Base-by-base conservation (phyloP, 1,284 basidiomycete genomes). In the Malassezia psittaci region DNA sequence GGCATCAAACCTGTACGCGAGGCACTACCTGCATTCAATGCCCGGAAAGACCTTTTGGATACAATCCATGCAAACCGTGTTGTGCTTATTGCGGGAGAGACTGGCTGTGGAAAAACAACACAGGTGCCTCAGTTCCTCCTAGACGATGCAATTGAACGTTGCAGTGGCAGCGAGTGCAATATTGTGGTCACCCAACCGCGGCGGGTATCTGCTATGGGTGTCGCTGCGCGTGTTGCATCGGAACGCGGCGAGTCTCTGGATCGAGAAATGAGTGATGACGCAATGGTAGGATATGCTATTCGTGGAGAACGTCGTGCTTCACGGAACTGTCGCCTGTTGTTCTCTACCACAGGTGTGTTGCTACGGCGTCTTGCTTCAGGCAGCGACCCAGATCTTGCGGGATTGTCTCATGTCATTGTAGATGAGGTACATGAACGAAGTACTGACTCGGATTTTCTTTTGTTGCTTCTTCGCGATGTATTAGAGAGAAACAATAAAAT, bases 361-460 rank as follows among this genome's bases (percentile, higher is more conserved):
- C 79, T 96, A 34, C 80, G 89, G 52, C 81, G 89, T 12, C 77
- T 96, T 7, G 65, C 65, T n/a, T 82, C 78, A 0, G 75, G 83
- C n/a, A 79, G 79, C 13, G 88, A 88, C 45, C 83, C 87, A 38
- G 81, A 81, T 51, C 77, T 96, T 15, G 74, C 79, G 24, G 80
- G 82, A 45, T 81, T 91, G 46, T 86, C 85, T 6, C 90, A 94
- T 76, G 80, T 96, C 33, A 79, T 96, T 43, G 87, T 96, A 12
- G 91, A 96, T 67, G 90, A 96, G 79, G 87, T 89, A 33, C 90
- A 93, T 70, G 89, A 93, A 77, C 82, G 90, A 49, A 88, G 87
- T 13, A 82, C 90, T 10, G 90, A 94, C 66, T 84, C 86, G 12
- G 90, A 96, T 75, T 85, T 96, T 64, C 77, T 96, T 40, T 80